Base-by-base conservation (phyloP, 345 rosid species). In the Salix brachista region DNA sequence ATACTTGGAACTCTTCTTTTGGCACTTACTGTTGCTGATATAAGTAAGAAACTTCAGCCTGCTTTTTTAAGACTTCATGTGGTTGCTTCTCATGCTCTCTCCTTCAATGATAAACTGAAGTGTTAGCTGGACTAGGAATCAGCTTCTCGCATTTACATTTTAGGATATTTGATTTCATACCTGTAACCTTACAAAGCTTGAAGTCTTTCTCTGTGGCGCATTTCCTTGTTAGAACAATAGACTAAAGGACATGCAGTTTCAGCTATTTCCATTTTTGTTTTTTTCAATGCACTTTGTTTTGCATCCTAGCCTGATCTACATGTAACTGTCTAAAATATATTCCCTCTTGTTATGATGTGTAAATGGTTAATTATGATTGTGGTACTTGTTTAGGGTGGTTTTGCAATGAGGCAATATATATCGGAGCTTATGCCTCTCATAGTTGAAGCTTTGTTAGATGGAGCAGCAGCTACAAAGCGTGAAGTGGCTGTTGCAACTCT, bases 401-500 rank as follows among this genome's bases (percentile, higher is more conserved):
- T 88, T 89, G 92, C 92, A 75, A 96, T 93, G 96, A 89, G 98
- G 76, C 90, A 84, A 83, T 96, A 96, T 78, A 89, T 96, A 69
- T 84, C 94, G 6, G 98, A 92, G 82, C 92, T 96, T 76, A 96
- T 96, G 99, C 99, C 99, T 62, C 81, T 93, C 79, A 92, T 96
- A 83, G 98, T 96, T 82, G 99, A 96, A 19, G 99, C 97, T 81
- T 79, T 96, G 67, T 83, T 87, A 94, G 99, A 96, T 91, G 99
- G 98, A 77, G 98, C 99, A 67, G 93, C 98, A 71, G 97, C 87
- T 65, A 69, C 93, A 75, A 96, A 92, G 83, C 97, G 99, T 67
- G 99, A 96, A 88, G 96, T 93, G 85, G 99, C 98, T 74, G 98
- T 96, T 80, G 83, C 96, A 85, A 96, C 99, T 67, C 94, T 96